A percentile compares a stretch with the other conserved stretches of the same genome.
These are phyloP conservation scores for Fragaria vesca DNA, from an alignment of 306 rosid species.

Conservation along the genomic window DNA sequence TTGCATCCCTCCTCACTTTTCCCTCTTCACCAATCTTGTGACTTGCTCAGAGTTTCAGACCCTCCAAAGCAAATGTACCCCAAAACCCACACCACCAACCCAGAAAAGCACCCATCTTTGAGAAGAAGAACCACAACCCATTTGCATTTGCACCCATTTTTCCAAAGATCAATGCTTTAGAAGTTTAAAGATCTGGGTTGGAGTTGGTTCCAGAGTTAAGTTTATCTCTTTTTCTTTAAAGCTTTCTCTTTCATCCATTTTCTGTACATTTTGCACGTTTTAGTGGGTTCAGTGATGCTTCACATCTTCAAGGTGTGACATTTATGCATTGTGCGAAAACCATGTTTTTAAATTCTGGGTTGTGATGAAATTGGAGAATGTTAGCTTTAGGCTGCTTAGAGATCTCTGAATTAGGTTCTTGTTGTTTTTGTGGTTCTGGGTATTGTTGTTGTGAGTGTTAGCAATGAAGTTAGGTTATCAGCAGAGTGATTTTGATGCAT, in stretches of 20 bases:
- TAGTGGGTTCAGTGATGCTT: constrained; percentile 34
- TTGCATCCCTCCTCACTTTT: background rate
- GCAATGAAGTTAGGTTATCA: constrained; percentile 51
- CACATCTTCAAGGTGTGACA: constrained; percentile 28
- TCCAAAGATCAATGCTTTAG: constrained; percentile 16
- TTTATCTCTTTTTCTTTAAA: constrained; percentile 8
- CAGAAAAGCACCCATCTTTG: constrained; percentile 1
- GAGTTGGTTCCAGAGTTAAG: background rate
- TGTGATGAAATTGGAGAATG: constrained; percentile 30
- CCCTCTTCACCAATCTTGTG: constrained; percentile 6
- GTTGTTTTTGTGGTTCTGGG: constrained; percentile 30
- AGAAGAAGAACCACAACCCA: constrained; percentile 14
- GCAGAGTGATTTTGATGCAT: constrained; percentile 35
- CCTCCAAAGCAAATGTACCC: constrained; percentile 15
- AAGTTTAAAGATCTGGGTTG: constrained; percentile 35
- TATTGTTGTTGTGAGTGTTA: constrained; percentile 25
- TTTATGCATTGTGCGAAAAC: constrained; percentile 6
- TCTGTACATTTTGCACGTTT: constrained; percentile 26
- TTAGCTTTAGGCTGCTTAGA: background rate
- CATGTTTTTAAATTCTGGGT: constrained; percentile 23
- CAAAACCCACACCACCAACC: background rate
- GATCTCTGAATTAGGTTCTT: constrained; percentile 28
- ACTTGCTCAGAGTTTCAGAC: background rate
- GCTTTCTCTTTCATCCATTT: constrained; percentile 20
- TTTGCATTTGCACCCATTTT: constrained; percentile 8